phyloP scores from a whole-genome alignment of 805 yeast species.

The Suhomyces pyralidae region DNA sequence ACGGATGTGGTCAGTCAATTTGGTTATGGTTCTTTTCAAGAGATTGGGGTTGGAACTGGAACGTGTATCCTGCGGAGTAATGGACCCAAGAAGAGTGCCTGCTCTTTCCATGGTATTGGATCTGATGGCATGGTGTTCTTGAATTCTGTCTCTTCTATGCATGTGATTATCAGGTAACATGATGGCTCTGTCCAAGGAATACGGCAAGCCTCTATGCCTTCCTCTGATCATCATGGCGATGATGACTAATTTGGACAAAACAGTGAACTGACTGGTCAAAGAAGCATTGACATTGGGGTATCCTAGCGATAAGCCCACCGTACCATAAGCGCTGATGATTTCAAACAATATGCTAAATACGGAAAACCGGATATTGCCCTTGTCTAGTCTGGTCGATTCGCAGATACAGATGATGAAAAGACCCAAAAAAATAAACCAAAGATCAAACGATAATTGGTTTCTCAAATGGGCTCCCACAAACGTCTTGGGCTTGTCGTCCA shows the following conservation, averaged over 20 bases:
- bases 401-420: constrained; percentile 82
- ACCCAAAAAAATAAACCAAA: constrained; percentile 90
- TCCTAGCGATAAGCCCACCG: constrained; percentile 90
- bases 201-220: constrained; percentile 94
- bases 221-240: constrained; percentile 93
- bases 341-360: constrained; percentile 80
- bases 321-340: constrained; percentile 92
- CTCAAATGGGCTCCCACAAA: constrained; percentile 86
- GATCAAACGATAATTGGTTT: constrained; percentile 86
- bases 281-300: constrained; percentile 67
- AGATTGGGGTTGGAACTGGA: constrained; percentile 2
- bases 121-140: constrained; percentile 48
- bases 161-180: constrained; percentile 72
- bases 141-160: constrained; percentile 58
- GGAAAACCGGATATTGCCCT: constrained; percentile 46
- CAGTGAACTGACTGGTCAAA: constrained; percentile 66
- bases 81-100: constrained; percentile 7
- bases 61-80: constrained; percentile 6
- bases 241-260: constrained; percentile 76
- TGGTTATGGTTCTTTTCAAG: constrained; percentile 4
- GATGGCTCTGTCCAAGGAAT: constrained; percentile 89
- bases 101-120: constrained; percentile 28
- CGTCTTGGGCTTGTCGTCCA: constrained; percentile 47
- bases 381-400: constrained; percentile 63
- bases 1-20: background rate